Evolutionary conservation across 23 red algal species (phyloP).

Genomic region (Cyanidioschyzon merolae): DNA sequence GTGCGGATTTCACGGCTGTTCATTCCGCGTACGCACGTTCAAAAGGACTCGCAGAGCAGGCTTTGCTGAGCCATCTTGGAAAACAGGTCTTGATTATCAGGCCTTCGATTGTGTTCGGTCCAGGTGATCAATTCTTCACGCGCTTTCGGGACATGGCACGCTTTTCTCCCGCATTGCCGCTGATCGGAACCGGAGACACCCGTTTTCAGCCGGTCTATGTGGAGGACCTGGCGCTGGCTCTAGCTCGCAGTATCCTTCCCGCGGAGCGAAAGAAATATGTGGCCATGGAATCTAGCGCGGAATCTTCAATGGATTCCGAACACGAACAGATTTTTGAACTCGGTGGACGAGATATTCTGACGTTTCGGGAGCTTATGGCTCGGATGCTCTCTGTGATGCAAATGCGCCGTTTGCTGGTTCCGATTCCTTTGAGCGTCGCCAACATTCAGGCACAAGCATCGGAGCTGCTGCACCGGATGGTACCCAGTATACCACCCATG

Average conservation of each 20-base stretch:
- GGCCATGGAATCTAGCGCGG: not conserved
- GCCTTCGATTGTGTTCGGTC: slow-evolving; percentile 79
- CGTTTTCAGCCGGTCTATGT: slow-evolving; percentile 84
- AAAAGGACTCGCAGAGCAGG: slow-evolving; percentile 58
- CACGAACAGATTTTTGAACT: slow-evolving; percentile 41
- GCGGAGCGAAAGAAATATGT: not conserved
- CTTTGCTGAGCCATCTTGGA: slow-evolving; percentile 7
- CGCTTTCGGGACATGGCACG: slow-evolving; percentile 59
- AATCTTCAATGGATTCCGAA: not conserved
- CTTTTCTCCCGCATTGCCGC: slow-evolving; percentile 51
- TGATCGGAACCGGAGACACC: slow-evolving; percentile 56
- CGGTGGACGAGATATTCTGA: slow-evolving; percentile 46
- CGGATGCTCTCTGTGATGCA: slow-evolving; percentile 29
- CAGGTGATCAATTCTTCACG: slow-evolving; percentile 76
- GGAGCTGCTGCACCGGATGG: slow-evolving; percentile 36
- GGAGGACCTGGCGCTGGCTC: slow-evolving; percentile 52
- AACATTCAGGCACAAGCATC: slow-evolving; percentile 34
- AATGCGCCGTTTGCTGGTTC: slow-evolving; percentile 37
- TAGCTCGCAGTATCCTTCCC: slow-evolving; percentile 16
- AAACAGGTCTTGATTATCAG: slow-evolving; percentile 32
- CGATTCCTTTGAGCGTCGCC: slow-evolving; percentile 56
- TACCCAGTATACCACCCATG: slow-evolving; percentile 49
- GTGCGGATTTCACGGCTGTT: slow-evolving; percentile 32
- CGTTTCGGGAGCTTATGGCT: slow-evolving; percentile 66
- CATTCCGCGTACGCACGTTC: slow-evolving; percentile 45